Conservation (phyloP, 1,284 basidiomycete genomes). For the Agroathelia rolfsii region DNA sequence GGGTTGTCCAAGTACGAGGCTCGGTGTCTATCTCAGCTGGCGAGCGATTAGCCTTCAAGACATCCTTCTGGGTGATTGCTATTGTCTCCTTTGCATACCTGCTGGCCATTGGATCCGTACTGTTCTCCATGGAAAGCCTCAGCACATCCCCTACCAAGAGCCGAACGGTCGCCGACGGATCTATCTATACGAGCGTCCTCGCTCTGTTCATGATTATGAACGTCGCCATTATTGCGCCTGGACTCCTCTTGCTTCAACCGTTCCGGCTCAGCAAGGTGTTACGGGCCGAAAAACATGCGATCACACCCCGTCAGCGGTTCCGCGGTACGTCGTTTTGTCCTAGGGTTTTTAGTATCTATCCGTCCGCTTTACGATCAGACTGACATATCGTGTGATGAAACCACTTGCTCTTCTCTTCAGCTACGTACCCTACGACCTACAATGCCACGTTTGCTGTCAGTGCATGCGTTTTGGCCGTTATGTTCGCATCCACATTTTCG, state of each 20-base stretch:
- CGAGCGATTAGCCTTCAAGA: constrained; percentile 53
- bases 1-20: constrained; percentile 39
- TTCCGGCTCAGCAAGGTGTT: constrained; percentile 46
- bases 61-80: constrained; percentile 56
- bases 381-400: too few relatives aligned
- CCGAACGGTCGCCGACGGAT: constrained; percentile 52
- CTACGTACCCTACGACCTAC: constrained; percentile 62
- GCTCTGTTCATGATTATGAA: constrained; percentile 55
- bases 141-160: constrained; percentile 29
- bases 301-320: constrained; percentile 73
- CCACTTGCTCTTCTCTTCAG: constrained; percentile 26
- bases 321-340: constrained; percentile 38
- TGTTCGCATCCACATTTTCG: constrained; percentile 63
- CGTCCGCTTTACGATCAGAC: too few relatives aligned
- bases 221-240: constrained; percentile 64
- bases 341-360: neutral
- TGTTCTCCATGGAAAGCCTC: constrained; percentile 57
- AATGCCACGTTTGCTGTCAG: constrained; percentile 57
- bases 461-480: constrained; percentile 55
- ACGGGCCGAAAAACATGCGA: constrained; percentile 40
- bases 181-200: constrained; percentile 59
- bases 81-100: constrained; percentile 50
- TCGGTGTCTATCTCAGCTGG: constrained; percentile 53
- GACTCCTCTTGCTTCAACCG: constrained; percentile 61
- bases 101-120: constrained; percentile 51